These are phyloP conservation scores for Mikania micrantha DNA, from an alignment of 129 eudicot species.

Conservation along the genomic window DNA sequence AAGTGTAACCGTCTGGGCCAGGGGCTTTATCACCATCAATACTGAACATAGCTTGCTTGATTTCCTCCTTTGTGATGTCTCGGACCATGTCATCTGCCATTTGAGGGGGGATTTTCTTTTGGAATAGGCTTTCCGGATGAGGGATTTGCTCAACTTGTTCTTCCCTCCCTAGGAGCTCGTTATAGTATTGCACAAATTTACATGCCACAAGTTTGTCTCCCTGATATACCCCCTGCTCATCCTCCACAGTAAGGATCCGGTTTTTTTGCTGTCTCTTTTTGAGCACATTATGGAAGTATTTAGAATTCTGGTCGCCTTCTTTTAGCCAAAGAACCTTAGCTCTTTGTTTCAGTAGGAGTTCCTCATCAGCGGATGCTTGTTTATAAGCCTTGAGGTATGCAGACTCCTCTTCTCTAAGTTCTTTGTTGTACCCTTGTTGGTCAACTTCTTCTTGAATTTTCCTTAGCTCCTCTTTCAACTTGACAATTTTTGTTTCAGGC, in stretches of 20 bases:
- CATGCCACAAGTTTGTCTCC: neutral
- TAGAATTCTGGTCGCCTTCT: neutral
- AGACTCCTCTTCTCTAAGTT: neutral
- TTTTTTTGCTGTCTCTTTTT: too few relatives aligned
- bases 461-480: too few relatives aligned
- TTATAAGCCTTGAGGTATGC: neutral
- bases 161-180: too few relatives aligned
- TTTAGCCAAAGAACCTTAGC: neutral
- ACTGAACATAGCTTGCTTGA: neutral
- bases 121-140: neutral
- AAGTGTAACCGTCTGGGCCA: neutral
- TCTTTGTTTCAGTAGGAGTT: neutral
- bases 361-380: neutral
- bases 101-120: fast-evolving
- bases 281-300: neutral
- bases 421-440: too few relatives aligned
- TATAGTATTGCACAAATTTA: neutral
- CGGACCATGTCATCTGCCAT: neutral
- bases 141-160: too few relatives aligned
- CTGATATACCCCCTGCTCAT: neutral
- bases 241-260: neutral
- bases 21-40: neutral
- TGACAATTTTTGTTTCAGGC: too few relatives aligned
- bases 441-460: too few relatives aligned
- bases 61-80: neutral